phyloP scores from a whole-genome alignment of 2,329 filamentous ascomycete genomes.

The Rhinocladiella mackenziei region DNA sequence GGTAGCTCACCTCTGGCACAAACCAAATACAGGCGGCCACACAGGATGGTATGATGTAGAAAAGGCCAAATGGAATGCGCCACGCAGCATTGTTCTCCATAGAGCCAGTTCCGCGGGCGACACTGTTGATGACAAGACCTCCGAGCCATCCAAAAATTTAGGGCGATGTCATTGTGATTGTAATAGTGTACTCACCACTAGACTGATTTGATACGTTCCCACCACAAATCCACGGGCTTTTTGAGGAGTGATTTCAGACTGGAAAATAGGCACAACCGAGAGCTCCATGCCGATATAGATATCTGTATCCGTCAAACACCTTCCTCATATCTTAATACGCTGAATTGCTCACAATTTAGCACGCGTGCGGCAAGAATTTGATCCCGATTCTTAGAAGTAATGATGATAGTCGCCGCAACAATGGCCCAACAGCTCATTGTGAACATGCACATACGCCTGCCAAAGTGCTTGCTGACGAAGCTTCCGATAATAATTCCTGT shows the following conservation, averaged over 20 bases:
- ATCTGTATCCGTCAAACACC: background rate
- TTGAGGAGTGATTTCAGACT: conserved; percentile 15
- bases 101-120: conserved; percentile 15
- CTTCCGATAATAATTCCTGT: conserved; percentile 12
- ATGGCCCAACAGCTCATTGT: conserved; percentile 17
- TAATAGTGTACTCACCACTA: conserved; percentile 8
- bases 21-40: conserved; percentile 9
- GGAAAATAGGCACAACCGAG: conserved; percentile 11
- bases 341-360: conserved; percentile 5
- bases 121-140: conserved; percentile 11
- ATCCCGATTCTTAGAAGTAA: conserved; percentile 15
- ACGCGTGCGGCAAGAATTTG: conserved; percentile 15
- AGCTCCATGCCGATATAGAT: conserved; percentile 19
- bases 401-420: conserved; percentile 8
- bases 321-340: background rate
- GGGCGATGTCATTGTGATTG: background rate
- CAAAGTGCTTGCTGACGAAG: conserved; percentile 10
- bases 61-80: conserved; percentile 17
- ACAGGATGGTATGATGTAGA: conserved; percentile 12
- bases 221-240: conserved; percentile 16
- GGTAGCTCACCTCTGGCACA: conserved; percentile 11
- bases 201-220: conserved; percentile 16
- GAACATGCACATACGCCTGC: conserved; percentile 11
- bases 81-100: conserved; percentile 8
- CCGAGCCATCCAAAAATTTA: conserved; percentile 7